phyloP scores from a whole-genome alignment of 2,329 filamentous ascomycete genomes.

The Aspergillus aculeatus region DNA sequence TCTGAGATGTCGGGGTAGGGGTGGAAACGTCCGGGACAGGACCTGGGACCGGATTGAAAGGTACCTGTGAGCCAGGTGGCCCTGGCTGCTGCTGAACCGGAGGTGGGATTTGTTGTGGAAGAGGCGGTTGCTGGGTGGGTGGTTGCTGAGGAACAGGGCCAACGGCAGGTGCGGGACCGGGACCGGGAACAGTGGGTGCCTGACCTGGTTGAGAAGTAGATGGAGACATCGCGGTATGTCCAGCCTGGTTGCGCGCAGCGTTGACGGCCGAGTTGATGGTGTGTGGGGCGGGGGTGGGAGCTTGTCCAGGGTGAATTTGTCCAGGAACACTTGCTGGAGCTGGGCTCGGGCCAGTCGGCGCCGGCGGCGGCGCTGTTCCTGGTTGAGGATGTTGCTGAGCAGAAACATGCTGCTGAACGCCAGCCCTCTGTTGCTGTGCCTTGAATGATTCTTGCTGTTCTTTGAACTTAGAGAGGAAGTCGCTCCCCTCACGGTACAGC shows the following conservation, averaged over 20 bases:
- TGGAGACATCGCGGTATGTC: slow-evolving; percentile 38
- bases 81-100: slow-evolving; percentile 33
- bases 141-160: slow-evolving; percentile 21
- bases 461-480: slow-evolving; percentile 49
- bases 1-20: slow-evolving; percentile 32
- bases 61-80: slow-evolving; percentile 27
- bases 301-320: slow-evolving; percentile 35
- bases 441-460: slow-evolving; percentile 49
- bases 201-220: slow-evolving; percentile 36
- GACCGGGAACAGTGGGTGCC: slow-evolving; percentile 29
- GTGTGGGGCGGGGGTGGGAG: slow-evolving; percentile 42
- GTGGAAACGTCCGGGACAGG: slow-evolving; percentile 34
- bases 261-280: slow-evolving; percentile 51
- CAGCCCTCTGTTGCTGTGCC: slow-evolving; percentile 33
- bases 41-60: slow-evolving; percentile 33
- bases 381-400: slow-evolving; percentile 21
- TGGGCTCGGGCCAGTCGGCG: slow-evolving; percentile 20
- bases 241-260: slow-evolving; percentile 43
- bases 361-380: slow-evolving; percentile 17
- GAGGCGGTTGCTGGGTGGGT: slow-evolving; percentile 19
- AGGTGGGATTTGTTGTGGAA: slow-evolving; percentile 12
- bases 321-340: slow-evolving; percentile 25
- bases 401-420: slow-evolving; percentile 16
- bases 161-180: slow-evolving; percentile 24
- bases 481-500: slow-evolving; percentile 44